Conservation (phyloP, 352 stramenopile genomes). For the Phytophthora citricola region DNA sequence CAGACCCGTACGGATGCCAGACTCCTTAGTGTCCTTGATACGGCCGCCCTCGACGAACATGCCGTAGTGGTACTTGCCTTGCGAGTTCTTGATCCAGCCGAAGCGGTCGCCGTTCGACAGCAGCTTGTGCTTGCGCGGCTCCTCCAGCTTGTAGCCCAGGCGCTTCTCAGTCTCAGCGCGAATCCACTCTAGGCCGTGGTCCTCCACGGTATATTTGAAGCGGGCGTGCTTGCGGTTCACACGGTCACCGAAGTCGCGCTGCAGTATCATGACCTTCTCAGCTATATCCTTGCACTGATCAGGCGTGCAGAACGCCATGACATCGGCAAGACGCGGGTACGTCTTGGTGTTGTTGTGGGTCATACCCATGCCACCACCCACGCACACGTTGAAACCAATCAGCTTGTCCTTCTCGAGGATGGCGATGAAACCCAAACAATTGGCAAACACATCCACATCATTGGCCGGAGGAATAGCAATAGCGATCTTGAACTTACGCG, state of each 20-base stretch:
- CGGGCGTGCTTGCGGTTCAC: conserved; percentile 96
- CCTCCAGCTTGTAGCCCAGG: conserved; percentile 94
- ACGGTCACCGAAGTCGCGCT: conserved; percentile 97
- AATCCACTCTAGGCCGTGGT: conserved; percentile 96
- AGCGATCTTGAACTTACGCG: conserved; percentile 99
- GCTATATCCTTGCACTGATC: conserved; percentile 91
- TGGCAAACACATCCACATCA: conserved; percentile 97
- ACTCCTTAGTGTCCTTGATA: conserved; percentile 92
- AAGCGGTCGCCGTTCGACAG: conserved; percentile 77
- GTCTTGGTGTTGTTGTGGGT: conserved; percentile 98
- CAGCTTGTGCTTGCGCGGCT: conserved; percentile 75
- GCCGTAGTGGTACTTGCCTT: conserved; percentile 83
- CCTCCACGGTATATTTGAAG: conserved; percentile 99
- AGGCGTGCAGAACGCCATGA: conserved; percentile 95
- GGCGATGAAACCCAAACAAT: conserved; percentile 96
- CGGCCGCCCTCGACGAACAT: conserved; percentile 90
- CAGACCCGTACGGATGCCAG: conserved; percentile 90
- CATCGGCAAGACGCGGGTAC: conserved; percentile 96
- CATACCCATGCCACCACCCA: conserved; percentile 97
- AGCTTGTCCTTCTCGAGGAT: conserved; percentile 90
- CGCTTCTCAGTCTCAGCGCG: conserved; percentile 94
- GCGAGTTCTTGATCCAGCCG: conserved; percentile 73
- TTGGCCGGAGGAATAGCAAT: conserved; percentile 98
- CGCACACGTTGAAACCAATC: conserved; percentile 96
- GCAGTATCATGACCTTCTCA: conserved; percentile 95